phyloP scores from a whole-genome alignment of 371 early-diverging fungal genomes.

The Rhizomucor miehei region DNA sequence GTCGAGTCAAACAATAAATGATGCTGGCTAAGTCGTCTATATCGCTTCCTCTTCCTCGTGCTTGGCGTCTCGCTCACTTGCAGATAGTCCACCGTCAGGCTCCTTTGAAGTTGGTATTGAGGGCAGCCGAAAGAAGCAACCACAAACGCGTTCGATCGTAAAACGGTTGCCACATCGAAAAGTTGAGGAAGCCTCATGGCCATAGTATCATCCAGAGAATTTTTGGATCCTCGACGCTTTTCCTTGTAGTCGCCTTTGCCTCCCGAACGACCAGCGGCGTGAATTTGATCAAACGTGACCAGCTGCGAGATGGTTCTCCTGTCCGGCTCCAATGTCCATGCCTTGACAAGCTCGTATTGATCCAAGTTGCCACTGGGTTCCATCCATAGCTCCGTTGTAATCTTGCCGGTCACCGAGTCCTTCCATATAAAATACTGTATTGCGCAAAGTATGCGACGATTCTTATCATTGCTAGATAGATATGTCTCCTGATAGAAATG shows the following conservation, averaged over 20 bases:
- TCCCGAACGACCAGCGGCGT: constrained; percentile 54
- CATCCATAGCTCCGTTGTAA: constrained; percentile 76
- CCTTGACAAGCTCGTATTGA: constrained; percentile 40
- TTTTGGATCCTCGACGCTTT: constrained; percentile 5
- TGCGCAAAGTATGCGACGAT: constrained; percentile 37
- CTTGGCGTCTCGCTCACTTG: too few relatives aligned
- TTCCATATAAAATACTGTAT: constrained; percentile 71
- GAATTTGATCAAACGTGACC: constrained; percentile 76
- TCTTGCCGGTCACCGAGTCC: constrained; percentile 52
- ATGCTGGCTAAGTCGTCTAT: background rate
- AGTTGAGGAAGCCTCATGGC: constrained; percentile 39
- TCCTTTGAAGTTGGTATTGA: constrained; percentile 12
- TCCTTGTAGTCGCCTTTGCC: constrained; percentile 29
- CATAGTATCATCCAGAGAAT: constrained; percentile 7
- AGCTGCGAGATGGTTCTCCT: constrained; percentile 60
- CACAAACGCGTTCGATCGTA: constrained; percentile 42
- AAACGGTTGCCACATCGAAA: constrained; percentile 47
- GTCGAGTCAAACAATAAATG: background rate
- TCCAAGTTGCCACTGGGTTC: constrained; percentile 58
- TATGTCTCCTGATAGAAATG: constrained; percentile 69
- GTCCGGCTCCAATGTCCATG: constrained; percentile 58
- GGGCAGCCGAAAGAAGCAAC: constrained; percentile 47
- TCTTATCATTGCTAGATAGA: constrained; percentile 12
- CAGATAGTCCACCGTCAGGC: too few relatives aligned
- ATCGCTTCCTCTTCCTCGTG: too few relatives aligned